A percentile compares a stretch with the other conserved stretches of the same genome.
These are phyloP conservation scores for Monosporascus sp. DNA, from an alignment of 2,329 filamentous ascomycete species.

Conservation along the genomic window DNA sequence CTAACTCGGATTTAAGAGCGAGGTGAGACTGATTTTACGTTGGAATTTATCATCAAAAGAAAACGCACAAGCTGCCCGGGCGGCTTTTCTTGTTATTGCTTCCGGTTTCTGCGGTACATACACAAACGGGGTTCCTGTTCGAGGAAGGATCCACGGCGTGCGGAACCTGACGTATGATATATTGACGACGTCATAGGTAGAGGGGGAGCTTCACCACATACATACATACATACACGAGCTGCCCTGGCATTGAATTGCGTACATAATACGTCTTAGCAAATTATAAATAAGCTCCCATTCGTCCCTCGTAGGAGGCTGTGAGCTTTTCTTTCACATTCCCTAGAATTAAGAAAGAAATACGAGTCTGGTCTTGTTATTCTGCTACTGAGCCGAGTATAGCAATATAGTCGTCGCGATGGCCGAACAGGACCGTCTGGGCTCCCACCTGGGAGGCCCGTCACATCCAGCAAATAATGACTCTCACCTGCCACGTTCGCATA, in stretches of 20 bases:
- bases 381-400: too few species aligned
- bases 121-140: background rate
- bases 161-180: background rate
- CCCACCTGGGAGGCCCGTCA: constrained; percentile 6
- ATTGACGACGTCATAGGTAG: background rate
- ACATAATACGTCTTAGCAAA: background rate
- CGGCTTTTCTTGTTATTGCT: too few species aligned
- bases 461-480: constrained; percentile 1
- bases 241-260: background rate
- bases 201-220: background rate
- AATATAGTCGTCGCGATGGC: constrained; percentile 12
- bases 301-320: background rate
- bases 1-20: too few species aligned
- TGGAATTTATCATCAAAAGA: too few species aligned
- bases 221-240: background rate
- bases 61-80: too few species aligned
- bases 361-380: too few species aligned
- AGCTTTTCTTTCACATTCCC: background rate
- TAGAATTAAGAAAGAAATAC: too few species aligned
- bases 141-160: background rate
- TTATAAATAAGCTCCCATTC: background rate
- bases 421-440: constrained; percentile 12
- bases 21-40: too few species aligned
- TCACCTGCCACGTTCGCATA: background rate
- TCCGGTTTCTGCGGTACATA: background rate